Conservation (phyloP, 2,329 filamentous ascomycete genomes). For the Ustulina deusta region DNA sequence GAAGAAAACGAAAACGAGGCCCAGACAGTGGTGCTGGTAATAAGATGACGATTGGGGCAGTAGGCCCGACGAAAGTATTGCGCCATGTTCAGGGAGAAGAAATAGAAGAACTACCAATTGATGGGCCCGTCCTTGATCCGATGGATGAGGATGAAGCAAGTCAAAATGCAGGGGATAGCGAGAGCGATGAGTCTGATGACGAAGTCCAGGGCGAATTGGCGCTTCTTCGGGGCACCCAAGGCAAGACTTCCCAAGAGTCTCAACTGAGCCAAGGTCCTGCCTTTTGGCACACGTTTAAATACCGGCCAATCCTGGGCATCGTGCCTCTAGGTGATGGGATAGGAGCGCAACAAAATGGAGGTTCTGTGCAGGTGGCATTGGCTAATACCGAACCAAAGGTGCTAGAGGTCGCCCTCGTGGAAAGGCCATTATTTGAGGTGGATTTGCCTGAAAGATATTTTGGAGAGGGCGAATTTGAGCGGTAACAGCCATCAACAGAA, state of each 20-base stretch:
- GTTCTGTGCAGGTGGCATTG: slow-evolving; percentile 21
- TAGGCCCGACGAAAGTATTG: slow-evolving; percentile 48
- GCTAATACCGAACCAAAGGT: slow-evolving; percentile 48
- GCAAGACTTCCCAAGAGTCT: slow-evolving; percentile 44
- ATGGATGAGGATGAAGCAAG: slow-evolving; percentile 50
- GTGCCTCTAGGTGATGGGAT: slow-evolving; percentile 58
- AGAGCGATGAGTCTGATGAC: slow-evolving; percentile 53
- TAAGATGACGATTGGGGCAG: slow-evolving; percentile 61
- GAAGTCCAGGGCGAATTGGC: slow-evolving; percentile 51
- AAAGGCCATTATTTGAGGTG: slow-evolving; percentile 86
- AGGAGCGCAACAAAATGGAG: slow-evolving; percentile 48
- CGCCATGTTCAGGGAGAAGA: slow-evolving; percentile 40
- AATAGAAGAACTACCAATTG: slow-evolving; percentile 47
- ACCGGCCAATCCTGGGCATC: slow-evolving; percentile 88
- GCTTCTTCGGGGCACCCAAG: slow-evolving; percentile 47
- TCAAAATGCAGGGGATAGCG: slow-evolving; percentile 47
- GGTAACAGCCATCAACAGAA: slow-evolving; percentile 21
- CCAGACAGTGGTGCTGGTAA: slow-evolving; percentile 65
- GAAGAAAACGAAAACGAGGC: slow-evolving; percentile 68
- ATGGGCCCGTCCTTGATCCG: slow-evolving; percentile 43
- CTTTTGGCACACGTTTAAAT: slow-evolving; percentile 91
- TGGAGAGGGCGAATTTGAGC: slow-evolving; percentile 62
- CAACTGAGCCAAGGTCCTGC: slow-evolving; percentile 42
- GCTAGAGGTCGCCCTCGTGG: slow-evolving; percentile 87
- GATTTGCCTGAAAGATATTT: slow-evolving; percentile 80